Percentiles rank a stretch among this genome's conserved stretches.
These are phyloP conservation scores for Cryoendolithus antarcticus DNA, from an alignment of 2,329 filamentous ascomycete species.

Conservation along the genomic window DNA sequence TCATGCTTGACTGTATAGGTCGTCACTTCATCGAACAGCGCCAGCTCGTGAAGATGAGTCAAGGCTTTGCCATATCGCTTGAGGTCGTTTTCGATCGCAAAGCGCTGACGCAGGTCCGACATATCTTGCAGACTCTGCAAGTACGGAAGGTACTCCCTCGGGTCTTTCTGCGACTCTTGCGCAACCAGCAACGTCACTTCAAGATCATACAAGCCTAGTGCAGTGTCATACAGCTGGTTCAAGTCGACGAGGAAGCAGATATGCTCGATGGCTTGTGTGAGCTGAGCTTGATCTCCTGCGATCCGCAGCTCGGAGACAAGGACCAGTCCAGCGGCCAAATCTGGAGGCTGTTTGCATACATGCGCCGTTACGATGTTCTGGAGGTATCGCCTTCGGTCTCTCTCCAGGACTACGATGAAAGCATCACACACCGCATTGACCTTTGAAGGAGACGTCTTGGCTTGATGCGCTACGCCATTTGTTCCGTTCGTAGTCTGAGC, in stretches of 20 bases:
- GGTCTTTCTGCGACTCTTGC: slow-evolving; percentile 91
- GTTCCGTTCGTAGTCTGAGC: slow-evolving; percentile 11
- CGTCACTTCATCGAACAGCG: slow-evolving; percentile 65
- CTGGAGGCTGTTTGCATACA: slow-evolving; percentile 84
- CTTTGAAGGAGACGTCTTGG: slow-evolving; percentile 38
- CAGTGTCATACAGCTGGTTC: slow-evolving; percentile 80
- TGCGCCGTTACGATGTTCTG: slow-evolving; percentile 93
- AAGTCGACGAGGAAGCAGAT: slow-evolving; percentile 96
- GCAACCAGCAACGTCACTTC: slow-evolving; percentile 82
- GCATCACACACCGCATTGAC: slow-evolving; percentile 83
- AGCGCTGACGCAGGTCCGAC: slow-evolving; percentile 56
- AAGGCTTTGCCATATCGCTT: slow-evolving; percentile 66
- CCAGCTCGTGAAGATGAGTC: slow-evolving; percentile 58
- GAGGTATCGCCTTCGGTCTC: slow-evolving; percentile 51
- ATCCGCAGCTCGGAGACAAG: slow-evolving; percentile 62
- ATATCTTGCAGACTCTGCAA: slow-evolving; percentile 75
- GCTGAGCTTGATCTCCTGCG: slow-evolving; percentile 52
- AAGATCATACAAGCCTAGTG: slow-evolving; percentile 81
- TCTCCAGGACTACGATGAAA: slow-evolving; percentile 56
- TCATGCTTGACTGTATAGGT: slow-evolving; percentile 66
- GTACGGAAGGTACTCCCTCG: slow-evolving; percentile 89
- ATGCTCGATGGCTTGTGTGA: slow-evolving; percentile 84
- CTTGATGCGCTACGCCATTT: slow-evolving; percentile 7
- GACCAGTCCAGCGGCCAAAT: slow-evolving; percentile 69
- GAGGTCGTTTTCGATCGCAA: slow-evolving; percentile 81